Percentiles rank a stretch among this genome's conserved stretches.
Evolutionary conservation across 1,139 yeast species (phyloP).

Genomic region (Taphrina communis): DNA sequence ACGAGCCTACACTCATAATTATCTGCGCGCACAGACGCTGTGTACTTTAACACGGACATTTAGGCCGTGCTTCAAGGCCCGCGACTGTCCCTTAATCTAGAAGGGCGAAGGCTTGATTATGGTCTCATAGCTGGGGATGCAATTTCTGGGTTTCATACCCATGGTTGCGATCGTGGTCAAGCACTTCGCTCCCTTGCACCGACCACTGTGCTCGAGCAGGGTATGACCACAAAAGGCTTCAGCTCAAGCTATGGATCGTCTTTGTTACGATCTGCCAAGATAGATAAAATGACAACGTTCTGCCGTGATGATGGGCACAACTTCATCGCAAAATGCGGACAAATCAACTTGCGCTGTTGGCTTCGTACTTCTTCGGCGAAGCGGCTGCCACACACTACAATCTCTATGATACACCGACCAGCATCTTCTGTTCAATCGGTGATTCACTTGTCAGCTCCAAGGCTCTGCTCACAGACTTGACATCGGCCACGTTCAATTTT

Average conservation of each 20-base stretch:
- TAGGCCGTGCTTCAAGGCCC: too few relatives aligned
- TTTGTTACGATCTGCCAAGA: background rate
- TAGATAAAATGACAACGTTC: background rate
- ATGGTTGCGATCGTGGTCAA: too few relatives aligned
- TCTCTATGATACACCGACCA: background rate
- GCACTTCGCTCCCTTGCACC: too few relatives aligned
- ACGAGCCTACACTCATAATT: background rate
- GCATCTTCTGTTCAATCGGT: background rate
- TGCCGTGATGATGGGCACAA: background rate
- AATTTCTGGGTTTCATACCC: too few relatives aligned
- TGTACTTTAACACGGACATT: too few relatives aligned
- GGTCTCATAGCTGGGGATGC: too few relatives aligned
- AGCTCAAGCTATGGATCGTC: too few relatives aligned
- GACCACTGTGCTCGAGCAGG: too few relatives aligned
- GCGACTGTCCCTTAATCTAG: too few relatives aligned
- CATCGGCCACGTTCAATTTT: background rate
- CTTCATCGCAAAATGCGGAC: background rate
- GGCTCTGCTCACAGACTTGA: background rate
- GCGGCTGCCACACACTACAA: slow-evolving; percentile 3
- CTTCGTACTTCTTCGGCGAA: background rate
- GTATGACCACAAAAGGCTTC: too few relatives aligned
- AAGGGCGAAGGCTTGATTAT: too few relatives aligned
- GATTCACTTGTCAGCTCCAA: slow-evolving; percentile 5
- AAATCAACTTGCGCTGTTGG: background rate
- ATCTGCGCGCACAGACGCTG: background rate